Base-by-base conservation (phyloP, 495 filamentous ascomycete genomes). In the Aspergillus bertholletiae region DNA sequence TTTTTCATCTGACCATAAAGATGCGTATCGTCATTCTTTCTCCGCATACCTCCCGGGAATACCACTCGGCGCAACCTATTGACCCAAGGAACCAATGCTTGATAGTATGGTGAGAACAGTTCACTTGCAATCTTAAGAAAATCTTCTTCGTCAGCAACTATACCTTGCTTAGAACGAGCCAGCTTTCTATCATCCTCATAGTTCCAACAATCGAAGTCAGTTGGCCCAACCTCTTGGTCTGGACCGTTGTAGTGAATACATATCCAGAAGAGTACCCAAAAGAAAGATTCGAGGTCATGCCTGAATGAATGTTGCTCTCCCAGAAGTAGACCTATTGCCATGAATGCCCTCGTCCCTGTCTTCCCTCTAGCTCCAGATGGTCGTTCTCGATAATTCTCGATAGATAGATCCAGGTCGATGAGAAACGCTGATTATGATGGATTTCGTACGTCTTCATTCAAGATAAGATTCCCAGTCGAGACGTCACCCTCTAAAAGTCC, bases 241-340 rank as follows among this genome's bases (percentile, higher is more conserved):
- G 54, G 67, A 11, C 61, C 65, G 7, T 72, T 28, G 46, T 61
- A 71, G 43, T 79, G 67, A 20, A 79, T 69, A 53, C 65, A 77
- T 46, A 79, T 73, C 72, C 70, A 77, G 49, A 78, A 78, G 0
- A 81, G 49, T 18, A 83, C 76, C 72, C 71, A 81, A 56, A 81
- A 81, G 59, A 82, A 79, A 18, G 72, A 81, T 62, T 82, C 75
- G 12, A 83, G 68, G 24, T 72, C 59, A 46, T 70, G 60, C 49
- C 60, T 64, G 40, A 61, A 62, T 27, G 51, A 63, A 52, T 67
- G 58, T 46, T 49, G 30, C 51, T 70, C 60, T 11, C 59, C 55
- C 18, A 60, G 43, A 9, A 69, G 57, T 6, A 51, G 44, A n/a
- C 60, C 63, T 45, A 71, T 68, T 9, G 60, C 61, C 53, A 72